These are phyloP conservation scores for Pseudocercospora ulei DNA, from an alignment of 2,329 filamentous ascomycete genomes.

Conservation along the genomic window DNA sequence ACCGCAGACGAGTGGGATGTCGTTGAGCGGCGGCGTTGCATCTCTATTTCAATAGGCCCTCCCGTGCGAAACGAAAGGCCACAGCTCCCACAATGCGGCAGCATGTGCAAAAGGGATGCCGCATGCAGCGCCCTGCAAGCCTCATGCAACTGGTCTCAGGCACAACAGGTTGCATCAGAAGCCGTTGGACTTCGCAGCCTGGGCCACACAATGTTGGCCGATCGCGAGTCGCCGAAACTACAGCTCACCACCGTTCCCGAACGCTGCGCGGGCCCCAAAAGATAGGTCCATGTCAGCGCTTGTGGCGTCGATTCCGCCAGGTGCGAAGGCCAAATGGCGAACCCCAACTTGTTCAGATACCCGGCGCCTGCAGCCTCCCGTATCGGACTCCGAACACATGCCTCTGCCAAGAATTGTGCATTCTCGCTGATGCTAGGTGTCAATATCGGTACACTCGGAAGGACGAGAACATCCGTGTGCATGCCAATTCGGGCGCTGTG, in stretches of 20 bases:
- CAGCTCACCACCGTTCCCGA: neutral
- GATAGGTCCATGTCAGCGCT: neutral
- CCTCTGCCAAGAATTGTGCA: no score
- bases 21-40: slow-evolving; percentile 1
- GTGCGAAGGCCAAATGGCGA: no score
- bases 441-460: neutral
- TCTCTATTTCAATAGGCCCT: slow-evolving; percentile 1
- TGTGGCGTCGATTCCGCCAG: no score
- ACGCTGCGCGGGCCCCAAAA: neutral
- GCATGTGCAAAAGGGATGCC: neutral
- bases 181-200: no score
- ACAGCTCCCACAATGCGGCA: slow-evolving; percentile 1
- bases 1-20: neutral
- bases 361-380: neutral
- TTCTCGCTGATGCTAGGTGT: neutral
- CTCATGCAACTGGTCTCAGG: slow-evolving; percentile 3
- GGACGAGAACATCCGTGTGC: neutral
- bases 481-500: neutral
- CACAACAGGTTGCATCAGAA: no score
- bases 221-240: neutral
- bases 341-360: no score
- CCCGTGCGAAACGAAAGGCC: slow-evolving; percentile 1
- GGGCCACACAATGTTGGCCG: neutral
- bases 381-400: slow-evolving; percentile 1
- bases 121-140: slow-evolving; percentile 8